A percentile compares a stretch with the other conserved stretches of the same genome.
Conservation (phyloP, 176 grass and related monocot species). For the Saccharum spontaneum region DNA sequence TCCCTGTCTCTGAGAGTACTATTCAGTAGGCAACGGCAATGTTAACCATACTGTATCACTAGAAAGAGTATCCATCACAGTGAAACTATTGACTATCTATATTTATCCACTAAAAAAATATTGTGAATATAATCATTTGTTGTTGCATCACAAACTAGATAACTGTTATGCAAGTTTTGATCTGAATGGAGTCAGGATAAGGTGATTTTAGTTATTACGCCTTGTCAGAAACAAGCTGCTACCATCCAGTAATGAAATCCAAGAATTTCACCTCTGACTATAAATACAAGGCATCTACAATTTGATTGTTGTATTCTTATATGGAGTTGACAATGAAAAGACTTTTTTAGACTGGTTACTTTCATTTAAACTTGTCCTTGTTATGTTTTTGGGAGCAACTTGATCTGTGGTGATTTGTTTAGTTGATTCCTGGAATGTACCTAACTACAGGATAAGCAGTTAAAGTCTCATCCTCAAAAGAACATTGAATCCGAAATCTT, state of each 20-base stretch:
- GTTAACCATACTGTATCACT: neutral
- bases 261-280: too few relatives aligned
- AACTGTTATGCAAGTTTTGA: neutral
- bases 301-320: neutral
- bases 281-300: neutral
- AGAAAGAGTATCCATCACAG: neutral
- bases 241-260: too few relatives aligned
- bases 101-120: neutral
- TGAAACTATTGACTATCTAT: neutral
- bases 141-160: neutral
- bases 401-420: neutral
- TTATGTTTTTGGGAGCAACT: conserved; percentile 14
- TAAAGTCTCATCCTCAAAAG: conserved; percentile 69
- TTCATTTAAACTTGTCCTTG: neutral
- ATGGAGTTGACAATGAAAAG: neutral
- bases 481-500: conserved; percentile 73
- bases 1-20: neutral
- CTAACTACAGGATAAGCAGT: conserved; percentile 76
- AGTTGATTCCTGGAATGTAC: neutral
- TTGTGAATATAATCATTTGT: neutral
- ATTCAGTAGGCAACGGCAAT: conserved; percentile 9
- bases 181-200: too few relatives aligned
- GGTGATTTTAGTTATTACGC: too few relatives aligned
- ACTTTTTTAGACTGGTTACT: neutral
- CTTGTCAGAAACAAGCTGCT: too few relatives aligned